Evolutionary conservation across 768 basidiomycete genomes (phyloP).

Genomic region (Mycena filopes): DNA sequence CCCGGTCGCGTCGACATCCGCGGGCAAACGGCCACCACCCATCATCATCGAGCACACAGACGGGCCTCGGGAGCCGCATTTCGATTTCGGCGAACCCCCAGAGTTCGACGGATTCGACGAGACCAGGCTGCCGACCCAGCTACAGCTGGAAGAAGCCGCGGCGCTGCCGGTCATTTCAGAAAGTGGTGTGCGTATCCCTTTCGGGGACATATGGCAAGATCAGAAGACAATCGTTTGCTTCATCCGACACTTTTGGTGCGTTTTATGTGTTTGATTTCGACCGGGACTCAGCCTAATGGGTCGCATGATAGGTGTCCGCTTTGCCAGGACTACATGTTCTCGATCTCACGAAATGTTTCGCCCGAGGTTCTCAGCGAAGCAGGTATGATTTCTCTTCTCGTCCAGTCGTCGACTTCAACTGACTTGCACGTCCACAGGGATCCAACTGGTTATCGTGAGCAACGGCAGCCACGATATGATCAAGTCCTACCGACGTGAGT

Average conservation of each 20-base stretch:
- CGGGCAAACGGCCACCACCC: constrained; percentile 5
- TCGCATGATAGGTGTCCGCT: constrained; percentile 54
- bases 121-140: constrained; percentile 19
- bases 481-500: constrained; percentile 59
- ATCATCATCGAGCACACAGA: neutral
- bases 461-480: constrained; percentile 75
- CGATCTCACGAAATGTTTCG: constrained; percentile 61
- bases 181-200: constrained; percentile 60
- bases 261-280: neutral
- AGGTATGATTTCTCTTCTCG: constrained; percentile 29
- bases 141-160: constrained; percentile 48
- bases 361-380: constrained; percentile 57
- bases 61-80: constrained; percentile 21
- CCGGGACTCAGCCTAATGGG: neutral
- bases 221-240: constrained; percentile 71
- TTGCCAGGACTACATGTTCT: constrained; percentile 78
- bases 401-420: too few relatives aligned
- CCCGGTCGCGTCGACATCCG: neutral
- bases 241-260: constrained; percentile 71
- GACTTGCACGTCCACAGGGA: constrained; percentile 11
- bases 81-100: constrained; percentile 29
- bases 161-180: constrained; percentile 62
- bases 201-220: constrained; percentile 62
- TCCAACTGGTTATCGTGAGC: constrained; percentile 70
- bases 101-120: constrained; percentile 26